Percentiles rank a stretch among this genome's conserved stretches.
phyloP scores from a whole-genome alignment of 495 filamentous ascomycete genomes.

The Aspergillus wentii region DNA sequence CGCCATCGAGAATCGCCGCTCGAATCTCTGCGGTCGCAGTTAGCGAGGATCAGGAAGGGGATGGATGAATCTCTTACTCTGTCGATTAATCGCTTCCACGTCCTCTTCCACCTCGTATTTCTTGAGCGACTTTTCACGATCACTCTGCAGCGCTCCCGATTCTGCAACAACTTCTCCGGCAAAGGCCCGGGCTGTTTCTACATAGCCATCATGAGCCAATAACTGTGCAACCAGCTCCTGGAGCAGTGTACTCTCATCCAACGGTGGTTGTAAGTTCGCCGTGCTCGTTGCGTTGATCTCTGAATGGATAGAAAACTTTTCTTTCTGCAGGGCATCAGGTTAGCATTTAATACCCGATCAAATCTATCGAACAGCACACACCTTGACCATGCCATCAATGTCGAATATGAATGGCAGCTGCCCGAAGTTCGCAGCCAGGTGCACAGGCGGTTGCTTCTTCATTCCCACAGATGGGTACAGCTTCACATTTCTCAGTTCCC shows the following conservation, averaged over 20 bases:
- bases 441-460: slow-evolving; percentile 75
- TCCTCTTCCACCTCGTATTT: slow-evolving; percentile 79
- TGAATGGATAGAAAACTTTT: slow-evolving; percentile 52
- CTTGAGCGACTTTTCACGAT: slow-evolving; percentile 46
- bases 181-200: slow-evolving; percentile 91
- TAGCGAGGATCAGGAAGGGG: slow-evolving; percentile 2
- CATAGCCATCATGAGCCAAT: slow-evolving; percentile 90
- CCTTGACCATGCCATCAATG: slow-evolving; percentile 83
- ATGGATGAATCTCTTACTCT: slow-evolving; percentile 54
- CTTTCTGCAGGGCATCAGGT: slow-evolving; percentile 43
- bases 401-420: slow-evolving; percentile 86
- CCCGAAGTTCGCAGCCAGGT: slow-evolving; percentile 87
- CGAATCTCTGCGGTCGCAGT: slow-evolving; percentile 66
- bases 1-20: slow-evolving; percentile 82
- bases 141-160: slow-evolving; percentile 56
- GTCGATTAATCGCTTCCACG: slow-evolving; percentile 78
- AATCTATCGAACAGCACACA: slow-evolving; percentile 21
- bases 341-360: neutral
- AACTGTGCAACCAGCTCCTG: slow-evolving; percentile 85
- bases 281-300: slow-evolving; percentile 51
- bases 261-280: slow-evolving; percentile 55
- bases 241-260: slow-evolving; percentile 72
- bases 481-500: slow-evolving; percentile 63
- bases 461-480: slow-evolving; percentile 90
- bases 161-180: slow-evolving; percentile 76